Conservation (phyloP, 2,329 filamentous ascomycete species). For the Colletotrichum musicola region DNA sequence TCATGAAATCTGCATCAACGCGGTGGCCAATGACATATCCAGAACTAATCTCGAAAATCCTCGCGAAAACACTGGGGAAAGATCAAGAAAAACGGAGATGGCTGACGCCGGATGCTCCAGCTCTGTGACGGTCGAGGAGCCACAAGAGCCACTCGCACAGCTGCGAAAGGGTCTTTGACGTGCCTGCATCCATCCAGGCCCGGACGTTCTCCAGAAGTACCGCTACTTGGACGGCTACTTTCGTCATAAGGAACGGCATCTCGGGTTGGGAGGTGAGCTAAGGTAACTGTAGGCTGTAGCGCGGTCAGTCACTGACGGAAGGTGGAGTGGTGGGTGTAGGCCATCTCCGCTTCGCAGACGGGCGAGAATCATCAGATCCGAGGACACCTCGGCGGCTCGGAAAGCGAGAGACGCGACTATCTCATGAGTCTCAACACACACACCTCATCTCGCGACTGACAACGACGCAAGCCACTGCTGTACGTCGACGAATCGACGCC, state of each 20-base stretch:
- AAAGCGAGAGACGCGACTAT: conserved; percentile 25
- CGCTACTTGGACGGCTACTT: conserved; percentile 26
- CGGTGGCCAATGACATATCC: conserved; percentile 10
- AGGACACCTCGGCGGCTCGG: conserved; percentile 33
- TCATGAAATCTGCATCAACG: conserved; percentile 15
- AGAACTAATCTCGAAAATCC: conserved; percentile 23
- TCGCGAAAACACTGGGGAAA: conserved; percentile 33
- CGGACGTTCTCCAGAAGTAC: background rate
- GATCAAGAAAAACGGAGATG: conserved; percentile 2
- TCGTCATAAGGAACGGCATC: conserved; percentile 13
- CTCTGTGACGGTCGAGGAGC: conserved; percentile 23
- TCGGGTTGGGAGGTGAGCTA: background rate
- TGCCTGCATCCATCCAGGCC: background rate
- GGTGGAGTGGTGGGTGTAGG: background rate
- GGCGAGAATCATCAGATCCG: conserved; percentile 26
- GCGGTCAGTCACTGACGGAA: conserved; percentile 9
- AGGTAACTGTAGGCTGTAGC: background rate
- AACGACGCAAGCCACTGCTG: conserved; percentile 24
- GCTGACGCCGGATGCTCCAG: conserved; percentile 17
- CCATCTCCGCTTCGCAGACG: background rate
- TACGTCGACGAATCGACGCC: conserved; percentile 8
- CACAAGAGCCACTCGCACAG: conserved; percentile 6
- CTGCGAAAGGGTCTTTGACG: conserved; percentile 14
- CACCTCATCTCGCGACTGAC: conserved; percentile 9
- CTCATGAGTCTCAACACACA: conserved; percentile 10